Base-by-base conservation (phyloP, 75 land plant species). In the Picea sitchensis region DNA sequence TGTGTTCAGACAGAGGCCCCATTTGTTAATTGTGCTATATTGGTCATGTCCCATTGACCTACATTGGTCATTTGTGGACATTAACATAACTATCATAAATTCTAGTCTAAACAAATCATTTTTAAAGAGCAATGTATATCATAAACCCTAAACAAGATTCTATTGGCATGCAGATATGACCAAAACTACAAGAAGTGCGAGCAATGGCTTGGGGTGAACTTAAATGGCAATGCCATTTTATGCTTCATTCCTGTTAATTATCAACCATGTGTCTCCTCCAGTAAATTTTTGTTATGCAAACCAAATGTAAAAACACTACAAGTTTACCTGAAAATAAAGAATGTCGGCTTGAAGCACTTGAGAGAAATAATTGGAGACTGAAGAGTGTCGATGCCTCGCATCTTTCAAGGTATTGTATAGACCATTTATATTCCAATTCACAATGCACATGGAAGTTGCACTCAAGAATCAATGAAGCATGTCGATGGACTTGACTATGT, bases 401-500 rank as follows among this genome's bases (percentile, higher is more conserved):
- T 85, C 87, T 71, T 85, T 85, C 77, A 85, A 84, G 5, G 87
- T 85, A 44, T 67, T 72, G 81, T 85, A 85, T 11, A 85, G 81
- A 13, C 87, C 87, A 26, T 85, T 85, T 63, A 85, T 81, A 61
- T 85, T 85, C 87, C 87, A 85, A 62, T 61, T 83, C 23, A 85
- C 26, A 18, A 85, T 79, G 15, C 83, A 80, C 86, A 84, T 76
- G 38, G 69, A 17, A 13, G 30, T 21, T n/a, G 23, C 7, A 21
- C 47, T 76, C 36, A 5, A 47, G 31, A 79, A 3, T 3, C 9
- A 26, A 3, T 17, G 34, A 59, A 21, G 78, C 61, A 41, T 58
- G 78, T 32, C 78, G 5, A 0, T 47, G 7, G 51, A 5, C 51
- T 47, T 5, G 5, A 47, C 5, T 47, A n/a, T n/a, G n/a, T n/a